Percentiles rank a stretch among this genome's conserved stretches.
Conservation (phyloP, 2,329 filamentous ascomycete genomes). For the Pseudogymnoascus sp. region DNA sequence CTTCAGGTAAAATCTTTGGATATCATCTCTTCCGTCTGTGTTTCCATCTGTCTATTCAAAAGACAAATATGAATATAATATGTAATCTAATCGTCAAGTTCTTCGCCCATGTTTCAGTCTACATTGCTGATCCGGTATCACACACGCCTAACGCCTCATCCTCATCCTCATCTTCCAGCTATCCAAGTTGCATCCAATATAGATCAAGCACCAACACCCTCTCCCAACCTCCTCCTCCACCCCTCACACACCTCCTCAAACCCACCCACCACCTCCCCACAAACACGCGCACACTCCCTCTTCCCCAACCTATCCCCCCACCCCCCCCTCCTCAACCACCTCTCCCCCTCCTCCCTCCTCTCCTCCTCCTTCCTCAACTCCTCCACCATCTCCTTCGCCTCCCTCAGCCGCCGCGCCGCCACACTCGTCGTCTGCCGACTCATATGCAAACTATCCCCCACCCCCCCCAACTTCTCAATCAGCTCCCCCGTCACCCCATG, state of each 20-base stretch:
- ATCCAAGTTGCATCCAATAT: background rate
- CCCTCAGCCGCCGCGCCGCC: slow-evolving; percentile 70
- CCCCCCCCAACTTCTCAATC: slow-evolving; percentile 71
- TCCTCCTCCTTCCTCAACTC: slow-evolving; percentile 82
- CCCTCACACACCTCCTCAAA: slow-evolving; percentile 86
- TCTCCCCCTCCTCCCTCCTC: slow-evolving; percentile 69
- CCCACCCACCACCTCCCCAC: slow-evolving; percentile 79
- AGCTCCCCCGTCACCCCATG: slow-evolving; percentile 65
- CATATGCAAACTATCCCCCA: slow-evolving; percentile 92
- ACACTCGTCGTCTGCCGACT: slow-evolving; percentile 78
- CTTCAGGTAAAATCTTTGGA: background rate
- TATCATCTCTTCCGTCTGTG: background rate
- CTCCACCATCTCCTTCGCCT: slow-evolving; percentile 74
- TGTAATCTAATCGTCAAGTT: background rate
- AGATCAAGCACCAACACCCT: background rate
- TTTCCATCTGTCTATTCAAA: background rate
- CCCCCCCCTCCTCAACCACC: slow-evolving; percentile 72
- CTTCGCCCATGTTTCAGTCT: background rate
- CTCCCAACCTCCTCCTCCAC: slow-evolving; percentile 64
- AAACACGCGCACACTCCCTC: slow-evolving; percentile 76
- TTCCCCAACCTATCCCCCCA: slow-evolving; percentile 72
- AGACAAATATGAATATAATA: background rate
- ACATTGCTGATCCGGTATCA: background rate
- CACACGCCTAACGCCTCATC: background rate
- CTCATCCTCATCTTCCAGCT: background rate